These are phyloP conservation scores for Tulasnella sp. DNA, from an alignment of 768 basidiomycete species.

Conservation along the genomic window DNA sequence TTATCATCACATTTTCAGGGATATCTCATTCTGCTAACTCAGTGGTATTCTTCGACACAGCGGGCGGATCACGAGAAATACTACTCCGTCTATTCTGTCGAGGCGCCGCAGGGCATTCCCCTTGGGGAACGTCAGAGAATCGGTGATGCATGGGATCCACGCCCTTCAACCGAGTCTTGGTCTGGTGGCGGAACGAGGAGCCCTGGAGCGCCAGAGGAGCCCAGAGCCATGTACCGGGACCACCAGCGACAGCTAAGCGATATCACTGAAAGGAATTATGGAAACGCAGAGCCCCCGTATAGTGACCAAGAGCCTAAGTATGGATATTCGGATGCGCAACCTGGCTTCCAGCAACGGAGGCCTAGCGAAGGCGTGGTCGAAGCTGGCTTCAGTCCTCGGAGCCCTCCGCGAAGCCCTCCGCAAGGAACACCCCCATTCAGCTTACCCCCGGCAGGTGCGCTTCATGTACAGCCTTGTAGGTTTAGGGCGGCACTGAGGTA, in stretches of 20 bases:
- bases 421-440: no score
- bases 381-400: no score
- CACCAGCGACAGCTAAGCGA: conserved; percentile 48
- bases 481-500: no score
- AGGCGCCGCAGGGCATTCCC: not conserved
- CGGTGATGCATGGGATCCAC: conserved; percentile 44
- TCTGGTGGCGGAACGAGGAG: conserved; percentile 25
- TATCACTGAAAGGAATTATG: conserved; percentile 23
- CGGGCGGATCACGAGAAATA: conserved; percentile 74
- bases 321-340: no score
- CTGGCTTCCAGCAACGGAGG: no score
- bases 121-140: conserved; percentile 39
- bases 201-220: conserved; percentile 26
- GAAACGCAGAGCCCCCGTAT: conserved; percentile 22
- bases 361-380: no score
- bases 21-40: conserved; percentile 39
- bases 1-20: conserved; percentile 37
- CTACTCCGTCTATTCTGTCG: conserved; percentile 51
- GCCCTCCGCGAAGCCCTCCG: no score
- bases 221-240: not conserved
- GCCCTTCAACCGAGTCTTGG: conserved; percentile 38
- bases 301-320: no score
- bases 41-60: conserved; percentile 62
- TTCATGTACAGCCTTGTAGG: no score
- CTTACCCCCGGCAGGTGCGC: no score